Conservation (phyloP, 2,329 filamentous ascomycete genomes). For the Aspergillus cejpii region DNA sequence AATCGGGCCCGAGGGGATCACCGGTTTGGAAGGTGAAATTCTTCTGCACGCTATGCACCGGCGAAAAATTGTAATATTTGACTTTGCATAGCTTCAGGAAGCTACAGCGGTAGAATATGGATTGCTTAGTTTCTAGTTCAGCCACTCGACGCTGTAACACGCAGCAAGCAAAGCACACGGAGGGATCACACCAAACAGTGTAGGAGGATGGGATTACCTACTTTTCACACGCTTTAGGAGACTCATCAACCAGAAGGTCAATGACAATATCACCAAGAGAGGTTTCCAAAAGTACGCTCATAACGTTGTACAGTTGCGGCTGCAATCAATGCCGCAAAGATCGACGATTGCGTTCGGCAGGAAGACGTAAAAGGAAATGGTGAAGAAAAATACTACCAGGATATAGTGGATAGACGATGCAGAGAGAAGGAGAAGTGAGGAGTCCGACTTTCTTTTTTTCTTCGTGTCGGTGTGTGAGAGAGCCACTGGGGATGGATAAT, state of each 20-base stretch:
- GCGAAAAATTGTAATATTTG: constrained; percentile 98
- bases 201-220: constrained; percentile 45
- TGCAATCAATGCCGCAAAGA: constrained; percentile 10
- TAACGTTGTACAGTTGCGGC: constrained; percentile 37
- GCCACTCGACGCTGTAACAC: constrained; percentile 38
- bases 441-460: no score
- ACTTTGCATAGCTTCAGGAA: constrained; percentile 98
- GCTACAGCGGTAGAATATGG: constrained; percentile 47
- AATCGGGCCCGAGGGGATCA: constrained; percentile 82
- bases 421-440: not conserved
- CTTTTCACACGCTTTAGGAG: constrained; percentile 92
- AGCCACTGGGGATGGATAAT: not conserved
- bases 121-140: constrained; percentile 53
- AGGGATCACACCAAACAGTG: constrained; percentile 1
- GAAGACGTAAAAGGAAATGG: constrained; percentile 2
- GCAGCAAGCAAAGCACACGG: constrained; percentile 1
- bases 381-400: constrained; percentile 1
- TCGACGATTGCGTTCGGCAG: constrained; percentile 12
- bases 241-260: constrained; percentile 81
- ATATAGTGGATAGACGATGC: not conserved
- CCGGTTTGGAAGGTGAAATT: constrained; percentile 95
- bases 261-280: constrained; percentile 91
- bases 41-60: constrained; percentile 85
- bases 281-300: constrained; percentile 93
- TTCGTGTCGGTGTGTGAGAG: not conserved